phyloP scores from a whole-genome alignment of 225 moss, liverwort and hornwort species.

The Pseudisothecium myosuroides region DNA sequence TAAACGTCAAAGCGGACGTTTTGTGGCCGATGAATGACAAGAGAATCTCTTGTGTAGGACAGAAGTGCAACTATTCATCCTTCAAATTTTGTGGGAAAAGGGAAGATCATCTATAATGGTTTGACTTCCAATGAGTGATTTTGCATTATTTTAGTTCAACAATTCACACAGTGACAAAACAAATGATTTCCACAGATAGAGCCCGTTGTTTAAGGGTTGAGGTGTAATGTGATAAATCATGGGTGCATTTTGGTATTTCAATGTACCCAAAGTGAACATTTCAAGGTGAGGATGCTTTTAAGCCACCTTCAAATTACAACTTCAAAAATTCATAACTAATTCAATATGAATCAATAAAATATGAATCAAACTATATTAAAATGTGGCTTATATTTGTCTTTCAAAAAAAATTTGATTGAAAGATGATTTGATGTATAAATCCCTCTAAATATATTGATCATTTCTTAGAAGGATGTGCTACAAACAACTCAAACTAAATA shows the following conservation, averaged over 20 bases:
- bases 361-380: not conserved
- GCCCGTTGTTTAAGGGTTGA: too few species aligned
- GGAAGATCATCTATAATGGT: too few species aligned
- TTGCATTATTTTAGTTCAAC: too few species aligned
- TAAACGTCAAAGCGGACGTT: too few species aligned
- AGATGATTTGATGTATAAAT: not conserved
- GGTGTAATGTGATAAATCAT: not conserved
- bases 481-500: not conserved
- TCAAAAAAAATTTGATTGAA: not conserved
- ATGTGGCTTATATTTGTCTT: not conserved
- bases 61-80: too few species aligned
- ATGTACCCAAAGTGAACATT: not conserved
- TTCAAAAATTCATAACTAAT: not conserved
- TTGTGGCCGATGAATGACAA: too few species aligned
- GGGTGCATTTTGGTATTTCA: not conserved
- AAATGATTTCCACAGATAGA: too few species aligned
- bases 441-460: not conserved
- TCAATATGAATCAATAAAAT: too few species aligned
- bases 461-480: not conserved
- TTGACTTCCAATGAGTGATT: too few species aligned
- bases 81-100: too few species aligned
- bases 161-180: too few species aligned
- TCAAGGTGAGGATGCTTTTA: rapidly evolving
- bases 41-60: too few species aligned
- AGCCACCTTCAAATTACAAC: not conserved